These are phyloP conservation scores for Arabidopsis lyrata DNA, from an alignment of 441 rosid species.

Conservation along the genomic window DNA sequence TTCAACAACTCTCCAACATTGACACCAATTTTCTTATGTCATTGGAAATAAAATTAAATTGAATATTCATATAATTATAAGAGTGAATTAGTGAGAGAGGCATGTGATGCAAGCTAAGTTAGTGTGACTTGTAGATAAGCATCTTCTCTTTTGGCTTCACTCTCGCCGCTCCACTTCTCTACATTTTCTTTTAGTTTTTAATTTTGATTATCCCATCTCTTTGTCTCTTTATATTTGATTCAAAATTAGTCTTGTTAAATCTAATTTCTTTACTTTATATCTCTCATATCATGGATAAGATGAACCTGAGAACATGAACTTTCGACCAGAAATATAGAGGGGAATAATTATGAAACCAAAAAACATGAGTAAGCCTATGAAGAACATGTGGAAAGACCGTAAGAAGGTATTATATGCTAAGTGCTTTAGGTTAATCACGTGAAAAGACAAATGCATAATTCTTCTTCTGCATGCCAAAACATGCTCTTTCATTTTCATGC, in stretches of 20 bases:
- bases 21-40: constrained; percentile 39
- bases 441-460: constrained; percentile 44
- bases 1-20: constrained; percentile 47
- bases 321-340: constrained; percentile 21
- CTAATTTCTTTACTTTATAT: background rate
- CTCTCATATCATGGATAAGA: constrained; percentile 13
- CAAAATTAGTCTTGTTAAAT: constrained; percentile 11
- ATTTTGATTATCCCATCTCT: constrained; percentile 13
- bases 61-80: constrained; percentile 28
- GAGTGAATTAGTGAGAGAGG: constrained; percentile 39
- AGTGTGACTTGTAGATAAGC: constrained; percentile 50
- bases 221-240: constrained; percentile 28
- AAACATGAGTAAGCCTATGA: constrained; percentile 17
- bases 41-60: constrained; percentile 16
- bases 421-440: constrained; percentile 43
- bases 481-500: constrained; percentile 28
- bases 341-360: constrained; percentile 1
- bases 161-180: constrained; percentile 44
- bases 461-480: constrained; percentile 37
- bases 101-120: constrained; percentile 53
- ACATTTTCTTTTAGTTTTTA: background rate
- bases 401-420: constrained; percentile 33
- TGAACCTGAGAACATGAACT: constrained; percentile 20
- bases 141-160: constrained; percentile 44
- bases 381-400: constrained; percentile 18